Evolutionary conservation across 1,284 basidiomycete species (phyloP), one percentile per base, ranked within the genome.

Genomic region (Xerocomus minutiporus): DNA sequence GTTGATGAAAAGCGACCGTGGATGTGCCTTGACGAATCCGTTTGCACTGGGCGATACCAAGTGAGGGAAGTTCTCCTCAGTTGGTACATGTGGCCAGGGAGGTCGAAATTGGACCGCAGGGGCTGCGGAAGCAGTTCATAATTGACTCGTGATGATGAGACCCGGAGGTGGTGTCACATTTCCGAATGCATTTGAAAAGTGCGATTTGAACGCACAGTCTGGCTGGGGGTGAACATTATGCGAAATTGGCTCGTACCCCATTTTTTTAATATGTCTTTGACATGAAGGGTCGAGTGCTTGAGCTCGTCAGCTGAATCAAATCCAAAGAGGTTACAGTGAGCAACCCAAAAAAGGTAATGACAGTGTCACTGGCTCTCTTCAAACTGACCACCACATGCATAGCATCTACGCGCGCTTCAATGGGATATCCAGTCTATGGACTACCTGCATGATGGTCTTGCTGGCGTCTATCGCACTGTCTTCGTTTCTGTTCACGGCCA

Each of bases 391-490:
- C 38, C 47, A 90, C 20, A 20, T 90, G 87, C 85, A 89, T 58
- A 86, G 75, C 59, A 69, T 83, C 44, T 79, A 83, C 59, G 74
- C 86, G 36, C 76, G 89, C 55, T 67, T 87, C 62, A 91, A 88
- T 72, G 88, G 86, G 68, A 67, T 83, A 60, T 86, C 85, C 20
- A 84, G 86, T 5, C 75, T 89, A 48, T 75, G 90, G 53, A 89
- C 91, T 6, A 84, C 86, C n/a, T 90, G 87, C 62, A 68, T 87
- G 56, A 86, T 93, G 79, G 79, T 75, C 0, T 75, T 95, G n/a
- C 76, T 94, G 34, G 82, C 75, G 0, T 80, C 83, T 50, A 80
- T 93, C 49, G 82, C 93, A 0, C 65, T 91, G 2, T 84, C 87
- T 6, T 83, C 82, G 9, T 78, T 87, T 55, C 50, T 88, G 36